Base-by-base conservation (phyloP, 768 basidiomycete species). In the Leccinum subtestaceum region DNA sequence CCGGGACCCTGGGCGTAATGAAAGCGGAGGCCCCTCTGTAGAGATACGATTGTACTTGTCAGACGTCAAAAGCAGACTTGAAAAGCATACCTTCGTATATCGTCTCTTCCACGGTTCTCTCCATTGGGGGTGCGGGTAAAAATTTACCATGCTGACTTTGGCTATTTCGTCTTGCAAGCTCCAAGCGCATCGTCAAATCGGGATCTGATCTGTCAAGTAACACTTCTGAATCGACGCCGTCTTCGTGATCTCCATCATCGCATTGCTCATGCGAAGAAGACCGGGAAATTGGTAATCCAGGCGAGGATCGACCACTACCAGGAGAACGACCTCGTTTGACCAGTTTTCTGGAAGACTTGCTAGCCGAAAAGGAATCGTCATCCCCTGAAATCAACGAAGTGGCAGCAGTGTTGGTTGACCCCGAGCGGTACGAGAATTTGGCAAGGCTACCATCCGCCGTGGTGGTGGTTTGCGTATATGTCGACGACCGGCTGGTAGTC, bases 121-220 rank as follows among this genome's bases (percentile, higher is more conserved):
- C 82, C 63, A 81, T 66, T 6, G 75, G 66, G 55, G 81, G 62
- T 48, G 76, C 64, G 10, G 76, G 58, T 47, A 76, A 68, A 51
- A 71, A 68, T 51, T 81, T 80, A 17, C 78, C 80, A 58, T 83
- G 81, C 64, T 93, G 92, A 70, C 81, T 89, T 67, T 87, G 80
- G 69, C 92, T 93, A 69, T 97, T 97, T 63, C 83, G 82, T 60
- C 91, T 78, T 5, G 95, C 95, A 52, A 96, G 76, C 61, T 91
- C 91, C 53, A 97, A 75, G 51, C 88, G 86, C 76, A 84, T 79
- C 21, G 86, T 81, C 55, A 96, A 77, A 68, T 95, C 89, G 64
- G 82, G 81, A 67, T 93, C 91, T 15, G 88, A 90, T 52, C 82
- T 77, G 61, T 91, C 87, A 62, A 83, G 73, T 11, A 73, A 71